Evolutionary conservation across 148 eudicot species (phyloP).

Genomic region (Chenopodium berlandieri): DNA sequence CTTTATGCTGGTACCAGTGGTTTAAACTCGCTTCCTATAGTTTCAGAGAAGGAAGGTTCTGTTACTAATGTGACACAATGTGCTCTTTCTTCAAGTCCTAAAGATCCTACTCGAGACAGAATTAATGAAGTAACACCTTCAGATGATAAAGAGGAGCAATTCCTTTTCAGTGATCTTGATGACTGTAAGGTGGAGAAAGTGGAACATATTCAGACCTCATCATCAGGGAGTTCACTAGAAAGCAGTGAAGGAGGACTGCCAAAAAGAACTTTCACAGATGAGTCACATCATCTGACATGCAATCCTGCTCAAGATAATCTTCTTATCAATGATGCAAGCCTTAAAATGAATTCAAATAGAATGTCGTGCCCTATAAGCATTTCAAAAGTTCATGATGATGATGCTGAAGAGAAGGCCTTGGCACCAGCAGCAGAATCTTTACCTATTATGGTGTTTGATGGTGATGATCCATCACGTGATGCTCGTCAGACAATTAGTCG

Average conservation of each 20-base stretch:
- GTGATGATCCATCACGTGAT: slow-evolving; percentile 29
- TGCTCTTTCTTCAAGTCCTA: slow-evolving; percentile 18
- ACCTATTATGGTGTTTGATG: slow-evolving; percentile 46
- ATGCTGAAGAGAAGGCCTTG: slow-evolving; percentile 25
- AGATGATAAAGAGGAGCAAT: slow-evolving; percentile 48
- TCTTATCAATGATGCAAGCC: slow-evolving; percentile 21
- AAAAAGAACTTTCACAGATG: slow-evolving; percentile 18
- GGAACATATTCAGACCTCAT: slow-evolving; percentile 6
- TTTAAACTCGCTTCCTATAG: slow-evolving; percentile 17
- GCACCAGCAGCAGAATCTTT: slow-evolving; percentile 48
- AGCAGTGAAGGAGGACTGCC: slow-evolving; percentile 32
- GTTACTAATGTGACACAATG: slow-evolving; percentile 1
- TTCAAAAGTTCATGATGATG: slow-evolving; percentile 21
- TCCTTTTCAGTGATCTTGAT: slow-evolving; percentile 60
- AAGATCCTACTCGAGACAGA: slow-evolving; percentile 9
- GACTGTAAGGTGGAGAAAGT: slow-evolving; percentile 30
- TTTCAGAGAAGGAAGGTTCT: slow-evolving; percentile 17
- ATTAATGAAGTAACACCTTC: slow-evolving; percentile 4
- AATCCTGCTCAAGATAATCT: slow-evolving; percentile 25
- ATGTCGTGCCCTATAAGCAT: slow-evolving; percentile 44
- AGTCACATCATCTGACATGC: slow-evolving; percentile 16
- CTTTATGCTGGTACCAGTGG: slow-evolving; percentile 22
- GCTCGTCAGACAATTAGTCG: slow-evolving; percentile 30
- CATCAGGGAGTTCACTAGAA: slow-evolving; percentile 30
- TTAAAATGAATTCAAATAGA: slow-evolving; percentile 26